Evolutionary conservation across 305 asterid species (phyloP).

Genomic region (Caryopteris hybrid): DNA sequence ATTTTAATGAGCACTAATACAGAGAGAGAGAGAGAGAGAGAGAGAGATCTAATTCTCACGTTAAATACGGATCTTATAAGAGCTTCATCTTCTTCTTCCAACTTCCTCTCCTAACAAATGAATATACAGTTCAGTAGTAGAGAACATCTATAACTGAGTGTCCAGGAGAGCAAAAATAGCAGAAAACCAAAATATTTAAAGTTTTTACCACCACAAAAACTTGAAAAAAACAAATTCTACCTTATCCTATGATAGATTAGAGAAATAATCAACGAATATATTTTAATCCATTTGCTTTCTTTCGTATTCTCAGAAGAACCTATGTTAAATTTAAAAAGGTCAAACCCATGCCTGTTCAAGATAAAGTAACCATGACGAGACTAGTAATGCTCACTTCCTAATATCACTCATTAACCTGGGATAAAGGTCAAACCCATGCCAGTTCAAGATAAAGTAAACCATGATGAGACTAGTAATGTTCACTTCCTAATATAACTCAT

Average conservation of each 20-base stretch:
- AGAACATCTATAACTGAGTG: background rate
- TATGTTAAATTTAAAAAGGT: background rate
- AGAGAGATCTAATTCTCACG: conserved; percentile 19
- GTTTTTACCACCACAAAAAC: background rate
- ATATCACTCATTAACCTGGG: background rate
- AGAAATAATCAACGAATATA: background rate
- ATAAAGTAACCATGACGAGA: background rate
- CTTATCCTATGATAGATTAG: background rate
- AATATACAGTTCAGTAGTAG: background rate
- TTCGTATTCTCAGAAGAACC: background rate
- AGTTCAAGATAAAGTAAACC: background rate
- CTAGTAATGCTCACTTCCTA: background rate
- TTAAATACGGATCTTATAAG: conserved; percentile 46
- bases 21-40: background rate
- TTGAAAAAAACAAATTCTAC: background rate
- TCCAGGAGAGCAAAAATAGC: background rate
- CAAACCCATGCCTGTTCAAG: background rate
- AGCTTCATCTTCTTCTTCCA: conserved; percentile 77
- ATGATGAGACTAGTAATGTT: background rate
- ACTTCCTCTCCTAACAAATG: conserved; percentile 42
- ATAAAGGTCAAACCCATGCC: background rate
- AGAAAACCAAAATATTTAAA: background rate
- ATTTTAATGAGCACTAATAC: background rate
- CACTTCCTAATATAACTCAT: background rate
- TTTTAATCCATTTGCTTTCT: background rate